These are phyloP conservation scores for Phytophthora constricta DNA, from an alignment of 352 stramenopile genomes.

Conservation along the genomic window DNA sequence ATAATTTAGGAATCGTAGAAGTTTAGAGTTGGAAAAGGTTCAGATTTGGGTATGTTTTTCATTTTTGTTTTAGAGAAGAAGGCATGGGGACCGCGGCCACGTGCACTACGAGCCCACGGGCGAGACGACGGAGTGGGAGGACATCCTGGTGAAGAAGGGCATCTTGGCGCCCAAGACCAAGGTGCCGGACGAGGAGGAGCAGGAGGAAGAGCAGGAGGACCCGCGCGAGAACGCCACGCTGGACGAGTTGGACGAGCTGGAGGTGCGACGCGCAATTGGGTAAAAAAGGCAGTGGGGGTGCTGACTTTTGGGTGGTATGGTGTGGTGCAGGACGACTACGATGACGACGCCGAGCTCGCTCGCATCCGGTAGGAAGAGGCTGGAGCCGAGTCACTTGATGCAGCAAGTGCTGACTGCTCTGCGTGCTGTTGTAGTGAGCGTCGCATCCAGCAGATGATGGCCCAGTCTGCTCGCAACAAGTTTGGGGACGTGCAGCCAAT, in stretches of 20 bases:
- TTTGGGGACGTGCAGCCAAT: constrained; percentile 92
- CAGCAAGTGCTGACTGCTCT: too few relatives aligned
- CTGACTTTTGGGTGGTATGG: constrained; percentile 2
- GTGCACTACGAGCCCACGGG: constrained; percentile 88
- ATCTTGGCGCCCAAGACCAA: constrained; percentile 91
- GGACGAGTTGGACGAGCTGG: constrained; percentile 87
- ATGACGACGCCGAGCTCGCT: constrained; percentile 78
- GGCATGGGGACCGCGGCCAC: constrained; percentile 75
- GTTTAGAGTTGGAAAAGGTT: too few relatives aligned
- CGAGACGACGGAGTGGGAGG: constrained; percentile 91
- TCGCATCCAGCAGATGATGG: constrained; percentile 90
- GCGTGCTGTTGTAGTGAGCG: constrained; percentile 52
- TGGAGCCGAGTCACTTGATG: too few relatives aligned
- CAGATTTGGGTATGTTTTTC: too few relatives aligned
- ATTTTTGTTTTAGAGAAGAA: background rate
- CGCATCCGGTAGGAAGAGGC: constrained; percentile 58
- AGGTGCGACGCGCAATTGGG: constrained; percentile 37
- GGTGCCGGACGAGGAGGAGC: constrained; percentile 76
- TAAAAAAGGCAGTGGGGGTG: background rate
- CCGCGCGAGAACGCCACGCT: constrained; percentile 81
- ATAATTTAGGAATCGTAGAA: too few relatives aligned
- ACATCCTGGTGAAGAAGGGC: constrained; percentile 90
- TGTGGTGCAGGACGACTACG: constrained; percentile 76
- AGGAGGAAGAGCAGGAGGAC: constrained; percentile 77
- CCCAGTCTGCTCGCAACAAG: constrained; percentile 78